Base-by-base conservation (phyloP, 2,329 filamentous ascomycete genomes). In the Fusarium decemcellulare region DNA sequence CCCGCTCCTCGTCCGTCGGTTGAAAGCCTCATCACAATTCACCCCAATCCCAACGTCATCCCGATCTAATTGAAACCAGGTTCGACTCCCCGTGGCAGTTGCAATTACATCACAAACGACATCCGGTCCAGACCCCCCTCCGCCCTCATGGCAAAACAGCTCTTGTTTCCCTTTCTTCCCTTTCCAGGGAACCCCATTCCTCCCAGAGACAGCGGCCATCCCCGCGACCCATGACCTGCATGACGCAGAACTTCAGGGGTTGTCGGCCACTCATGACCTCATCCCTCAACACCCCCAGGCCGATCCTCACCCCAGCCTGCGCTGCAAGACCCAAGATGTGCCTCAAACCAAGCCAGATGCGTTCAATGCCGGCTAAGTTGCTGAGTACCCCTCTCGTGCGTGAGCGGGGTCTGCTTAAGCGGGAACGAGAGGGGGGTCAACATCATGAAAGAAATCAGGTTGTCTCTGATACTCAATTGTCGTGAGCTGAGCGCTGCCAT, bases 241-340 rank as follows among this genome's bases (percentile, higher is more conserved):
- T 74, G 72, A 74, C 70, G 72, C 70, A 70, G n/a, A 14, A 27
- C 51, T 46, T 50, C 65, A 73, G 70, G 72, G 72, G 63, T 58
- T 56, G 36, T 58, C 42, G 48, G 52, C 68, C 61, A 36, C 43
- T 50, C 60, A 74, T 74, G 72, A 74, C 72, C 72, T 74, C 72
- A 74, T 74, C 23, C 43, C 51, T 48, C 23, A 23, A 23, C 23
- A 23, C 57, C 55, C 53, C 51, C n/a, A 39, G 55, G 30, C 29
- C 32, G 61, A 68, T 72, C 68, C 32, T 65, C 68, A 56, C 53
- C 52, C 43, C 62, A 62, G 52, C 51, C 57, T 60, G 43, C 57
- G 59, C 62, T 60, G 59, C 55, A 52, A 53, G 39, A 53, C 56
- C 57, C 50, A 44, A 63, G 46, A 58, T 58, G 61, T 61, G 57